Conservation (phyloP, 306 rosid species). For the Citrullus mucosospermus region DNA sequence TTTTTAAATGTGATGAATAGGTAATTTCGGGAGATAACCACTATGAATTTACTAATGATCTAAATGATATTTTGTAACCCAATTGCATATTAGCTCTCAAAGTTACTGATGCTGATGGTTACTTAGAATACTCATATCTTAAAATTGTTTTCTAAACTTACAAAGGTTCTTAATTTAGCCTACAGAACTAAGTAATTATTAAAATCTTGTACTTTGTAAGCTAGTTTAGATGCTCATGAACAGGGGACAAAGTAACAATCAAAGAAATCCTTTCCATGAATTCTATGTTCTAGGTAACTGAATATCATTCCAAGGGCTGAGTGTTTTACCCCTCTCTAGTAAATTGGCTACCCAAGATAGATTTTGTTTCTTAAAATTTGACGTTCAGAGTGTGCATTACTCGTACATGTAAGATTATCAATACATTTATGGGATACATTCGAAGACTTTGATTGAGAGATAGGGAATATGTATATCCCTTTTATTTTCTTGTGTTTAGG, state of each 20-base stretch:
- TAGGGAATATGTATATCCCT: no score
- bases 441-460: background rate
- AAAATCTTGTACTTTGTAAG: background rate
- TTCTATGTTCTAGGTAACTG: background rate
- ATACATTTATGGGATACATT: background rate
- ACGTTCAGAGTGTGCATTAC: background rate
- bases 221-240: background rate
- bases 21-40: background rate
- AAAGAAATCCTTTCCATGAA: background rate
- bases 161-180: background rate
- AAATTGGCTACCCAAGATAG: constrained; percentile 1
- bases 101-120: background rate
- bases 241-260: background rate
- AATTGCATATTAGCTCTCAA: background rate
- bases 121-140: background rate
- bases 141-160: background rate
- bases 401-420: background rate
- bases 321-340: background rate
- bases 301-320: background rate
- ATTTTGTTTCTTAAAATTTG: background rate
- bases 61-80: background rate
- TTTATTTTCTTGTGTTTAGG: no score
- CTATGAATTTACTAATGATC: background rate
- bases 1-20: background rate
- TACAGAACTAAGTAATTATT: background rate